Evolutionary conservation across 352 stramenopile genomes (phyloP), one percentile per base, ranked within the genome.

Genomic region (Globisporangium paroecandrum): DNA sequence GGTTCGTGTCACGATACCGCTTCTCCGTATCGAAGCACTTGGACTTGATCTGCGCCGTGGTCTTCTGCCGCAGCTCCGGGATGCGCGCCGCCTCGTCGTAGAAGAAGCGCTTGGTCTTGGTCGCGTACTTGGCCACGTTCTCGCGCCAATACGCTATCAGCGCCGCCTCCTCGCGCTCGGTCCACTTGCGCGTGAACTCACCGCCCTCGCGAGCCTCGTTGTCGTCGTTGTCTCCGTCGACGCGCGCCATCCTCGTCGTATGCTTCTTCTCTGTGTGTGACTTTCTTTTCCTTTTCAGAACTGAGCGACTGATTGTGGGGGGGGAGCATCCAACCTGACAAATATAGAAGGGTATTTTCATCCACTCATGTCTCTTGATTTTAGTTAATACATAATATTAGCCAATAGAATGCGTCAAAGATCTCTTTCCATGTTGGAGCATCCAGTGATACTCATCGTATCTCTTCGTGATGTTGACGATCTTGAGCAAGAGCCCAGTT

Each of bases 21-120:
- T 69, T 68, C 67, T 72, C 67, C 13, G 61, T 65, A 46, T 72
- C 67, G 43, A 60, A 69, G 62, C 61, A 72, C 55, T 72, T 72
- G 53, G 66, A 72, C 38, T 69, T 64, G 61, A 72, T 69, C 62
- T 72, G 67, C 32, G 29, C 46, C 8, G 49, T 18, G 9, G 43
- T 65, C 62, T 72, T 72, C 62, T 55, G 47, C n/a, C 36, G 43
- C 61, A 72, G 62, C 34, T 53, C 67, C 20, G 67, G 54, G 38
- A 69, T 41, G n/a, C 18, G 61, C 43, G 56, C 47, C 2, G 67
- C 67, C 34, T 43, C 46, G 43, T 69, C 49, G 34, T 69, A 72
- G 67, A 72, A 72, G 41, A 64, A 65, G 9, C 63, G 62, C 61
- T 72, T 72, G 54, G 63, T 69, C 29, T 59, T 59, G 5, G 54